These are phyloP conservation scores for Pinus tabuliformis DNA, from an alignment of 75 land plant species.

Conservation along the genomic window DNA sequence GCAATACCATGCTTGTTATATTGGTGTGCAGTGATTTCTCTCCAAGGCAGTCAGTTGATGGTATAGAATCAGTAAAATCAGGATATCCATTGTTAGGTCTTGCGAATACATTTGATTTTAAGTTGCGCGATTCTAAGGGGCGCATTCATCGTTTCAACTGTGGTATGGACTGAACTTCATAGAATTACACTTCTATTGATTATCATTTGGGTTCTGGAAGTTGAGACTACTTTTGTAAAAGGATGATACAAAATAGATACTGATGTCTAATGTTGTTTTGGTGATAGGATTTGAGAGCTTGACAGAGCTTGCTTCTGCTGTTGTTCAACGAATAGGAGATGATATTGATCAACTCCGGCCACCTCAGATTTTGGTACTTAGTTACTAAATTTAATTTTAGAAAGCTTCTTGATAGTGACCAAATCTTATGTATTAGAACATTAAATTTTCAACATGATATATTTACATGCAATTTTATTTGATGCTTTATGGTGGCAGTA, in stretches of 20 bases:
- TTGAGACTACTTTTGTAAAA: neutral
- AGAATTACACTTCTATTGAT: neutral
- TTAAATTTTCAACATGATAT: neutral
- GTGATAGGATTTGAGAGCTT: conserved; percentile 17
- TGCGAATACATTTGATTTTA: conserved; percentile 75
- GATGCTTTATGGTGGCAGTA: conserved; percentile 43
- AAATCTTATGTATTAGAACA: neutral
- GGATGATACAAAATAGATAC: neutral
- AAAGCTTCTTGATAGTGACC: neutral
- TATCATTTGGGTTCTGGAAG: neutral
- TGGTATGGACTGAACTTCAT: conserved; percentile 45
- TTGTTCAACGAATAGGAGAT: no score
- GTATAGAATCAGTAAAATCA: conserved; percentile 40
- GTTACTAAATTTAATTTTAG: conserved; percentile 3
- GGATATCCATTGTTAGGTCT: conserved; percentile 63
- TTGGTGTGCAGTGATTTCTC: conserved; percentile 70
- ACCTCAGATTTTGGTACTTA: conserved; percentile 16
- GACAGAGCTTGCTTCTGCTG: no score
- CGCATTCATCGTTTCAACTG: conserved; percentile 86
- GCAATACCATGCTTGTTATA: neutral
- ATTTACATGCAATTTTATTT: neutral
- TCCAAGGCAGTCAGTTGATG: conserved; percentile 49
- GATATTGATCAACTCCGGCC: no score
- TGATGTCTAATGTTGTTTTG: neutral
- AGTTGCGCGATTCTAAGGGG: conserved; percentile 74